Percentiles rank a stretch among this genome's conserved stretches.
Conservation (phyloP, 1,284 basidiomycete genomes). For the Rugiboletus extremiorientalis region DNA sequence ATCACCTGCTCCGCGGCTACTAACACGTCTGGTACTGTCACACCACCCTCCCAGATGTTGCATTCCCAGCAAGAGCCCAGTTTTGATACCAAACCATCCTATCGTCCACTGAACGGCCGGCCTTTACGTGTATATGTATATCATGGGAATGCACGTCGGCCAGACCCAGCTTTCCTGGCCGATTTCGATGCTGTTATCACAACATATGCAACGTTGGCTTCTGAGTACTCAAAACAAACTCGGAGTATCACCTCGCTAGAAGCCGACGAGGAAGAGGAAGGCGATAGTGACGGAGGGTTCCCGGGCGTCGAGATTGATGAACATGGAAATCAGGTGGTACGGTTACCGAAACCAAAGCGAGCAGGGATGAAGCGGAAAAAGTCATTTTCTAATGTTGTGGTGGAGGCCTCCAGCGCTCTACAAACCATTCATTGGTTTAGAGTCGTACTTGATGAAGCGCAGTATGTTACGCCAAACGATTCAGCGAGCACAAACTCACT, state of each 20-base stretch:
- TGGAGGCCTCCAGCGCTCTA: conserved; percentile 80
- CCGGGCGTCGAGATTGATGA: conserved; percentile 68
- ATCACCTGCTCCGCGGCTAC: conserved; percentile 34
- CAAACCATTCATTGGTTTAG: conserved; percentile 98
- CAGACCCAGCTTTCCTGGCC: conserved; percentile 82
- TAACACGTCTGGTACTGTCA: conserved; percentile 17
- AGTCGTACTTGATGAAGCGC: conserved; percentile 97
- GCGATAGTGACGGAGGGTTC: conserved; percentile 61
- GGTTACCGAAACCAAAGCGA: conserved; percentile 58
- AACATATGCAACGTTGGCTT: conserved; percentile 93
- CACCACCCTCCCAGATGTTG: conserved; percentile 23
- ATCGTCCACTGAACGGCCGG: conserved; percentile 46
- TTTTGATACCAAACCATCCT: conserved; percentile 36
- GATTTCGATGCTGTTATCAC: conserved; percentile 98
- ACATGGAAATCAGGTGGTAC: conserved; percentile 60
- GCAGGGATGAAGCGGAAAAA: conserved; percentile 68
- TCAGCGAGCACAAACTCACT: conserved; percentile 5
- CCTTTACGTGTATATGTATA: conserved; percentile 89
- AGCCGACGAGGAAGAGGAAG: conserved; percentile 67
- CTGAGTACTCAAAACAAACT: conserved; percentile 91
- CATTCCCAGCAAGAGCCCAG: conserved; percentile 39
- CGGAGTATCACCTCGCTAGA: conserved; percentile 56
- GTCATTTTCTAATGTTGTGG: conserved; percentile 46
- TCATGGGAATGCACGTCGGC: conserved; percentile 88
- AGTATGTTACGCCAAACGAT: conserved; percentile 57